Base-by-base conservation (phyloP, 495 filamentous ascomycete species). In the Xylaria grammica region DNA sequence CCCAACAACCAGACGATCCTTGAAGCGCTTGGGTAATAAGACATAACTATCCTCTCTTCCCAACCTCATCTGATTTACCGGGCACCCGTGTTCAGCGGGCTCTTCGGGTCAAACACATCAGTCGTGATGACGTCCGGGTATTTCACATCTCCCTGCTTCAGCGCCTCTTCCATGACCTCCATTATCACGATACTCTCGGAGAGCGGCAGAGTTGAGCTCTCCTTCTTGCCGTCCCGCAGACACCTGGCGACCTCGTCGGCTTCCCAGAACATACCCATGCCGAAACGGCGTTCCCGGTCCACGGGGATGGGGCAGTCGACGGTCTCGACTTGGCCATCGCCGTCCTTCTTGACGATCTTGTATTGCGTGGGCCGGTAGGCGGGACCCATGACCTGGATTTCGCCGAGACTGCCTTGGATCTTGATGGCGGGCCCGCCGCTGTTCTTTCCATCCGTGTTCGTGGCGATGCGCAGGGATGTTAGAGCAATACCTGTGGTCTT, bases 181-280 rank as follows among this genome's bases (percentile, higher is more conserved):
- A 97, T 97, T 59, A 97, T 93, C 27, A 90, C 85, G 59, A 97
- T 83, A 73, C 92, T 96, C 82, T 98, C 94, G 67, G 89, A 86
- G 86, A 85, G 89, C 10, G 87, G 80, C 79, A 95, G 73, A 10
- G 76, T 79, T 60, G 89, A 86, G 75, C 93, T 93, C 81, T 97
- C 88, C 67, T 85, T 71, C 80, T 88, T 90, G 46, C 92, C 92
- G 80, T 97, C 92, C 51, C 90, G 84, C 64, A 97, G 71, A 72
- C 91, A 96, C 24, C 91, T 81, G 49, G 90, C 93, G 64, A 86
- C 90, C 80, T 94, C 93, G 81, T 97, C 94, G 19, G 94, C 94
- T 75, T 97, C 93, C 90, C 90, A 97, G 79, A 91, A 94, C 92
- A 96, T 96, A 24, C 93, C 94, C 67, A 91, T 87, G 19, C 90